Evolutionary conservation across 192 early-diverging fungal species (phyloP).

Genomic region (Entophlyctis luteolus): DNA sequence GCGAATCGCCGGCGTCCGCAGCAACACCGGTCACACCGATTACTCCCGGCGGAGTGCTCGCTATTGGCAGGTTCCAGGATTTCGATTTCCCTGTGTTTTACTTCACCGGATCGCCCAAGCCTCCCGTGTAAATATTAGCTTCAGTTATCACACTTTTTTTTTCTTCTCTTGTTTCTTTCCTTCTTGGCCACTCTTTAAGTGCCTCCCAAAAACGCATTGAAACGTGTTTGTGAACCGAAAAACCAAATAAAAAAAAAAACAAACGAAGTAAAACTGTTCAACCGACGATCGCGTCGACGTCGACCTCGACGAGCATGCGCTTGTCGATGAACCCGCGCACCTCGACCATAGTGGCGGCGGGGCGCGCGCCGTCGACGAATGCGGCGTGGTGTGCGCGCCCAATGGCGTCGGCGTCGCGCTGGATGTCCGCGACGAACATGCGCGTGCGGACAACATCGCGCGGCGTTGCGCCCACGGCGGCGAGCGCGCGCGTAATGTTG

Average conservation of each 20-base stretch:
- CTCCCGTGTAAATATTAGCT: too few relatives aligned
- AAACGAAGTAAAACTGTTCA: too few relatives aligned
- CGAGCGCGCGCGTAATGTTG: constrained; percentile 5
- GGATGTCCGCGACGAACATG: constrained; percentile 16
- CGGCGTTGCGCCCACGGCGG: neutral
- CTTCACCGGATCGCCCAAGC: too few relatives aligned
- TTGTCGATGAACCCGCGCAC: constrained; percentile 35
- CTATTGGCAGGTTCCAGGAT: too few relatives aligned
- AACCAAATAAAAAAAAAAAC: too few relatives aligned
- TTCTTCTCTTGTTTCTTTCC: too few relatives aligned
- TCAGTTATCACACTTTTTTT: too few relatives aligned
- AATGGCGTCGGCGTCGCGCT: constrained; percentile 7
- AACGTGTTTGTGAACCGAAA: too few relatives aligned
- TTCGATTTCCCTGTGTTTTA: too few relatives aligned
- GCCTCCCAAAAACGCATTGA: too few relatives aligned
- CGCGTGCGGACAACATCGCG: constrained; percentile 16
- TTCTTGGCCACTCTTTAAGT: too few relatives aligned
- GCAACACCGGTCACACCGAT: neutral
- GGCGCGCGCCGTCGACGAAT: constrained; percentile 22
- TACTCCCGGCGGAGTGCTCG: too few relatives aligned
- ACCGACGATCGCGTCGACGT: constrained; percentile 38
- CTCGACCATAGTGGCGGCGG: constrained; percentile 43
- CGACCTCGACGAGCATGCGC: constrained; percentile 41
- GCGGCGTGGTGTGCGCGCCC: constrained; percentile 29
- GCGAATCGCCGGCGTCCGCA: neutral